Evolutionary conservation across 2,329 filamentous ascomycete genomes (phyloP).

Genomic region (Hymenoscyphus infarciens): DNA sequence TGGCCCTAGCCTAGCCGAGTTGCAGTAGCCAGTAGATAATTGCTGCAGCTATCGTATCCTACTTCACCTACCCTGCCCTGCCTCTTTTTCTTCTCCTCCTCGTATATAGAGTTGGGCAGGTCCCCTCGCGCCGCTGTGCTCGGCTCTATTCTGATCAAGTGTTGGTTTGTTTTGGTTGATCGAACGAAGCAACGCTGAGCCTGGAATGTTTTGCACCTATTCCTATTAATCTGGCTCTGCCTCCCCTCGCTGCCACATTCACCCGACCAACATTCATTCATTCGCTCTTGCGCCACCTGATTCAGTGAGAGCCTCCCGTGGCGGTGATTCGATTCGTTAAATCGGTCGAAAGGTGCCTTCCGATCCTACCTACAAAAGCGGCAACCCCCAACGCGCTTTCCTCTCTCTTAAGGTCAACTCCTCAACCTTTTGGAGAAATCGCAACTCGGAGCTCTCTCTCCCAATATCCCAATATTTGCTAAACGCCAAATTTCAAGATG

Average conservation of each 20-base stretch:
- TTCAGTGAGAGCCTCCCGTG: background rate
- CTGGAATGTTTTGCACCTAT: background rate
- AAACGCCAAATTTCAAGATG: background rate
- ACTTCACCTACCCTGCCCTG: too few species aligned
- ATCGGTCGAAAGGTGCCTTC: background rate
- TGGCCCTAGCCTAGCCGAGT: background rate
- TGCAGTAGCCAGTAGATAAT: background rate
- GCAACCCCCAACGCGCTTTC: background rate
- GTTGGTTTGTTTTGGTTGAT: background rate
- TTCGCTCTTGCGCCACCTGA: background rate
- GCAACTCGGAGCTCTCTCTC: too few species aligned
- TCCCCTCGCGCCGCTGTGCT: background rate
- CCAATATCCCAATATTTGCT: background rate
- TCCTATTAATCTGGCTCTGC: background rate
- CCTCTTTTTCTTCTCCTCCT: too few species aligned
- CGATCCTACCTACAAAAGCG: background rate
- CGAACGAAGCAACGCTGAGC: background rate
- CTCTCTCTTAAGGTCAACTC: background rate
- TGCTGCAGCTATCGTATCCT: background rate
- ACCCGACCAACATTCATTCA: background rate
- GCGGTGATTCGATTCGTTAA: background rate
- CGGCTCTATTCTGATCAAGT: background rate
- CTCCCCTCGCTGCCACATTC: background rate
- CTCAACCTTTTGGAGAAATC: background rate
- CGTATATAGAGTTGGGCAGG: background rate